Base-by-base conservation (phyloP, 352 stramenopile species). In the Phytophthora chlamydospora region DNA sequence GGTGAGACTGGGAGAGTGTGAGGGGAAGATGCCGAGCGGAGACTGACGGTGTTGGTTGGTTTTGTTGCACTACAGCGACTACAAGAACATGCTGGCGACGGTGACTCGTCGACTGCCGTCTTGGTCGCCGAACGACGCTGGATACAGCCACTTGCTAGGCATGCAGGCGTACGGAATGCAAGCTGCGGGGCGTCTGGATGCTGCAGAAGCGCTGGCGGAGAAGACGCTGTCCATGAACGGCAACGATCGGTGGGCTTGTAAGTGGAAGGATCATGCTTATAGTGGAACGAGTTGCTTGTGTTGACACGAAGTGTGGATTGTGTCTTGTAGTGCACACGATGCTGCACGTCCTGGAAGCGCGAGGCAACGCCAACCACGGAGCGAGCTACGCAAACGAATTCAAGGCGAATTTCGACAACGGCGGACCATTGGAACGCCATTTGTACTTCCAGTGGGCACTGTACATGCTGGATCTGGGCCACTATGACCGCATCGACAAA, bases 91-190 rank as follows among this genome's bases (percentile, higher is more conserved):
- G 55, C 53, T 94, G n/a, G 75, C 76, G 6, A 89, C 81, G 7
- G 64, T 95, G 53, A 85, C 81, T 11, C 80, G 87, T 19, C 80
- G 86, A 29, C 51, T 94, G 35, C 85, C 87, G 27, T 84, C 71
- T 19, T 94, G 85, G 85, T 92, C 83, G 4, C 81, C 87, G 14
- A 92, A 78, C 21, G 82, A 93, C 35, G 62, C 70, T 48, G 83
- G 85, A 17, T 96, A 91, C 57, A 94, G 85, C 42, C 75, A 90
- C 48, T 54, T 96, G 44, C 54, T 96, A 14, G 73, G 71, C 4
- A 91, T 96, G 82, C 87, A 96, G 59, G 87, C 87, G 33, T 96
- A 90, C 38, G 87, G 80, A n/a, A 71, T 96, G 36, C 80, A 91
- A 39, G 72, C 74, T 41, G 67, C 68, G 27, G 87, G 87, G 10